Percentiles rank a stretch among this genome's conserved stretches.
phyloP scores from a whole-genome alignment of 768 basidiomycete genomes.

The Mycena haematopus region DNA sequence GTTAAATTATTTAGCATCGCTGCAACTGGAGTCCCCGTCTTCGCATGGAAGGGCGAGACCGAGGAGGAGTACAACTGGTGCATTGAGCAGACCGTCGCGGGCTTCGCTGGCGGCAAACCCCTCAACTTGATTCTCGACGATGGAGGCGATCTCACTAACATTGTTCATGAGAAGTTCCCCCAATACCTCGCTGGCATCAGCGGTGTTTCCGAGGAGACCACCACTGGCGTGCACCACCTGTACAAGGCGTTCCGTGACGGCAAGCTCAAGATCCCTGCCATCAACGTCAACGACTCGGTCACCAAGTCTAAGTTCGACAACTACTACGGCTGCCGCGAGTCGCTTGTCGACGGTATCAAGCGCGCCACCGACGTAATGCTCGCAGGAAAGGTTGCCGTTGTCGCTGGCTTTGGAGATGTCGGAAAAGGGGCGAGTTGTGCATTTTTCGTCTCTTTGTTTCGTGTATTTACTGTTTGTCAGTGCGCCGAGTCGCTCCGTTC shows the following conservation, averaged over 20 bases:
- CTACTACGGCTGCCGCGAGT: constrained; percentile 99
- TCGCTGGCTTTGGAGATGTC: constrained; percentile 98
- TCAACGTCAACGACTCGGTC: constrained; percentile 99
- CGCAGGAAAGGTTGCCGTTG: constrained; percentile 98
- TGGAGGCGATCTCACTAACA: constrained; percentile 93
- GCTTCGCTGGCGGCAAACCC: constrained; percentile 83
- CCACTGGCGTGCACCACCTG: constrained; percentile 98
- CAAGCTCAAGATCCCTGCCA: constrained; percentile 95
- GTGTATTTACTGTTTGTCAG: constrained; percentile 48
- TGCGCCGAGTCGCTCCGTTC: constrained; percentile 96
- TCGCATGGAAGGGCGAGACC: constrained; percentile 99
- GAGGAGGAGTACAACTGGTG: constrained; percentile 99
- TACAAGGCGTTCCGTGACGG: constrained; percentile 98
- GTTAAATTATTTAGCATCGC: constrained; percentile 68
- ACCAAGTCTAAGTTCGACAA: constrained; percentile 99
- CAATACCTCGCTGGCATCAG: constrained; percentile 84
- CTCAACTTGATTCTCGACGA: constrained; percentile 99
- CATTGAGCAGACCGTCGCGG: constrained; percentile 91
- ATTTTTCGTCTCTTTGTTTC: background rate
- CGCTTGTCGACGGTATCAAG: constrained; percentile 99
- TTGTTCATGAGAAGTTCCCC: constrained; percentile 98
- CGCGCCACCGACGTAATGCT: constrained; percentile 99
- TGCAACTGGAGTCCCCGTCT: constrained; percentile 97
- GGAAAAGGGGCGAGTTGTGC: constrained; percentile 89
- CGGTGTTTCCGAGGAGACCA: constrained; percentile 98